Percentiles rank a stretch among this genome's conserved stretches.
Conservation (phyloP, 257 asterid genomes). For the Rubia yunnanensis region DNA sequence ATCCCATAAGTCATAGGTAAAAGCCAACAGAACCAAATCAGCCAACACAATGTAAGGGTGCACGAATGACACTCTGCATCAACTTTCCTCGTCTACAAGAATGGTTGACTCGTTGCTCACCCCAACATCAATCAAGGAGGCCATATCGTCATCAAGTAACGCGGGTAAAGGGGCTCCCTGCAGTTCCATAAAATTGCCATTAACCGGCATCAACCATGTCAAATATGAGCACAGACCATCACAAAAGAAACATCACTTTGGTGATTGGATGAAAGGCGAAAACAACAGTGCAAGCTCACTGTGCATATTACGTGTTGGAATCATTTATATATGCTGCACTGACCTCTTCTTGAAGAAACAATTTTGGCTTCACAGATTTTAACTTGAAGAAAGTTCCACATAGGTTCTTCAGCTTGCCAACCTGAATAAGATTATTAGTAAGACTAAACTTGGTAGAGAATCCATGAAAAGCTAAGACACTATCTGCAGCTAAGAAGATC, state of each 20-base stretch:
- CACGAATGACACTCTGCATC: slow-evolving; percentile 1
- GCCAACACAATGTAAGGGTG: too few relatives aligned
- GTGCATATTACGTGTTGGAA: not conserved
- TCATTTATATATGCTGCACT: not conserved
- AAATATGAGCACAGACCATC: not conserved
- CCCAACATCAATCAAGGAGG: slow-evolving; percentile 67
- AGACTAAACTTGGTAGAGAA: slow-evolving; percentile 6
- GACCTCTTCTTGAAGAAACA: slow-evolving; percentile 91
- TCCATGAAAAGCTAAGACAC: not conserved
- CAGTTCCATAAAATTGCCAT: slow-evolving; percentile 13
- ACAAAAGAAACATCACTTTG: not conserved
- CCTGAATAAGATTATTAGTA: slow-evolving; percentile 24
- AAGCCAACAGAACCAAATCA: too few relatives aligned
- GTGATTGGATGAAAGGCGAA: not conserved
- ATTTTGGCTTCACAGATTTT: slow-evolving; percentile 57
- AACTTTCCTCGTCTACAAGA: slow-evolving; percentile 61
- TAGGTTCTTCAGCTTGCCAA: slow-evolving; percentile 86
- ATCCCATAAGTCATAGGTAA: not conserved
- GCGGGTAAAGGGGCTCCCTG: slow-evolving; percentile 73
- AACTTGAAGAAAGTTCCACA: slow-evolving; percentile 91
- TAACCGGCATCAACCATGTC: not conserved
- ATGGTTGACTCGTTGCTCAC: slow-evolving; percentile 62
- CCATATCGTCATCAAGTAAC: slow-evolving; percentile 83
- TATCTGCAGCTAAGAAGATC: slow-evolving; percentile 9
- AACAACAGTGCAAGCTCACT: not conserved